A percentile compares a stretch with the other conserved stretches of the same genome.
These are phyloP conservation scores for Pyrus pyrifolia DNA, from an alignment of 306 rosid species.

Conservation along the genomic window DNA sequence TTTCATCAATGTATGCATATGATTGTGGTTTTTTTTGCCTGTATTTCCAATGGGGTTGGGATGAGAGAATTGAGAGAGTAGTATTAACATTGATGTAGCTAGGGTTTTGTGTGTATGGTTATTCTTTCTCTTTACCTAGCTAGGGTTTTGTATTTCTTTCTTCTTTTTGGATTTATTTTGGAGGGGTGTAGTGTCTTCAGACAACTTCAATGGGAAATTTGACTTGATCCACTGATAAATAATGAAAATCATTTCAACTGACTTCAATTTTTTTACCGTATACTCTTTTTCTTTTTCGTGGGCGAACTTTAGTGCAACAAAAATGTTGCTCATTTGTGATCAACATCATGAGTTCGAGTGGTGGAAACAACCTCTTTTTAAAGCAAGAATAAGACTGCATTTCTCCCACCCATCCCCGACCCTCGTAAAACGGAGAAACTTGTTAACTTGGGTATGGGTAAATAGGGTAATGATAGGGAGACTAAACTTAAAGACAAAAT, in stretches of 20 bases:
- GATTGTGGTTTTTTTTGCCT: constrained; percentile 17
- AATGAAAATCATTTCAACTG: neutral
- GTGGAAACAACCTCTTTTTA: no score
- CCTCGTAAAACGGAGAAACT: no score
- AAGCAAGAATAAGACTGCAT: no score
- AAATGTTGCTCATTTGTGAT: no score
- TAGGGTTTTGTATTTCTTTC: neutral
- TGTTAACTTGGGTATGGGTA: no score
- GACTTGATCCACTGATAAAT: neutral
- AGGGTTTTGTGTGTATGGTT: neutral
- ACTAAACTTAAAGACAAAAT: no score
- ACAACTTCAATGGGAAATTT: neutral
- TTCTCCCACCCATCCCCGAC: no score
- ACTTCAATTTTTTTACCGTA: neutral
- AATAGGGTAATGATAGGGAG: no score
- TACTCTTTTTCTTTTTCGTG: neutral
- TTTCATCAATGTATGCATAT: constrained; percentile 4
- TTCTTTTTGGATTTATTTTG: neutral
- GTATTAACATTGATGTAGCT: constrained; percentile 1
- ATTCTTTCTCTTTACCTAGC: constrained; percentile 1
- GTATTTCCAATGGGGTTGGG: neutral
- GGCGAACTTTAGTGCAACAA: no score
- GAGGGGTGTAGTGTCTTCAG: neutral
- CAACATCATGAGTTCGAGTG: no score
- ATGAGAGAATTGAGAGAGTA: constrained; percentile 2